A percentile compares a stretch with the other conserved stretches of the same genome.
Evolutionary conservation across 139 green algal genomes (phyloP).

Genomic region (Tetradesmus obliquus): DNA sequence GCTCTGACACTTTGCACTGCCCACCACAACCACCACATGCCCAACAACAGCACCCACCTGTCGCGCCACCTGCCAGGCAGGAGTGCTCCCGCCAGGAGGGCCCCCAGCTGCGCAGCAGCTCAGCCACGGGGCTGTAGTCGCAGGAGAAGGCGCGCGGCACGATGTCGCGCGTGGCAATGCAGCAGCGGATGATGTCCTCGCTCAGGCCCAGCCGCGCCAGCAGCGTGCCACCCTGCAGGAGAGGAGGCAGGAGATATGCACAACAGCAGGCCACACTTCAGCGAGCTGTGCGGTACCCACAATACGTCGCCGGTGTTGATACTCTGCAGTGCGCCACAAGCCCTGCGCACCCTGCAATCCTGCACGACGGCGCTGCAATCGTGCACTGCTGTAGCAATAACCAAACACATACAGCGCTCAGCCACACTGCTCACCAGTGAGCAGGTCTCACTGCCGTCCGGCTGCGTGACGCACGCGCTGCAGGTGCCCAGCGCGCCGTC

Average conservation of each 20-base stretch:
- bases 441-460: conserved; percentile 14
- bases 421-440: conserved; percentile 10
- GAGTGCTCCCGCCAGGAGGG: conserved; percentile 79
- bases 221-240: conserved; percentile 57
- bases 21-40: too few species aligned
- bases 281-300: neutral
- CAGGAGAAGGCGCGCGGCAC: conserved; percentile 97
- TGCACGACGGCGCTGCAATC: too few species aligned
- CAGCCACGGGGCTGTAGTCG: conserved; percentile 92
- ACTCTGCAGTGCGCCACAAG: too few species aligned
- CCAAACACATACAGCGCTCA: neutral
- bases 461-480: neutral
- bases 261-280: neutral
- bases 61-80: conserved; percentile 65
- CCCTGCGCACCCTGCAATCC: too few species aligned
- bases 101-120: conserved; percentile 51
- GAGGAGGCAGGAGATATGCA: conserved; percentile 28
- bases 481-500: conserved; percentile 41
- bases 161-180: conserved; percentile 94
- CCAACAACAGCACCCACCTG: too few species aligned
- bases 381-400: neutral
- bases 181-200: conserved; percentile 74
- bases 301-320: too few species aligned
- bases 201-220: conserved; percentile 52
- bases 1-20: too few species aligned